A percentile compares a stretch with the other conserved stretches of the same genome.
Evolutionary conservation across 768 basidiomycete species (phyloP).

Genomic region (Russula griseocarnosa): DNA sequence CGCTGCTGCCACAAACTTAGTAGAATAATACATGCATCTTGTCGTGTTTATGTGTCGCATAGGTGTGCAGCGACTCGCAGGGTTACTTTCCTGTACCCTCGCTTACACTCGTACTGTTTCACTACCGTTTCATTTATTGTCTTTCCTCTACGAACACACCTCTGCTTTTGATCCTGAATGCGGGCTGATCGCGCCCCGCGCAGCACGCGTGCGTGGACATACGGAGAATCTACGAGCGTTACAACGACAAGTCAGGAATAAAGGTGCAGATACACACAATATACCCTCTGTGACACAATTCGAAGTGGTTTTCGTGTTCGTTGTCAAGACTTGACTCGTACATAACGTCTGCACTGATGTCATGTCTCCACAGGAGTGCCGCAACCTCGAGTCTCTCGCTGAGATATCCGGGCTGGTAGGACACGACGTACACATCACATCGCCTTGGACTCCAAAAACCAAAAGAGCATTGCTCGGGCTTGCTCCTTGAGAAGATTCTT

Average conservation of each 20-base stretch:
- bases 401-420: constrained; percentile 69
- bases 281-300: constrained; percentile 75
- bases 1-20: too few relatives aligned
- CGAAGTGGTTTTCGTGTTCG: constrained; percentile 62
- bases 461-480: constrained; percentile 76
- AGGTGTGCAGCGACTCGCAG: too few relatives aligned
- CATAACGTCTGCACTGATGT: constrained; percentile 84
- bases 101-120: too few relatives aligned
- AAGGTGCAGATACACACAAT: constrained; percentile 45
- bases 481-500: constrained; percentile 70
- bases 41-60: too few relatives aligned
- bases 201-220: constrained; percentile 51
- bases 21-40: too few relatives aligned
- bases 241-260: neutral
- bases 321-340: constrained; percentile 67
- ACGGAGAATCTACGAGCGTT: constrained; percentile 44
- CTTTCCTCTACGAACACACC: too few relatives aligned
- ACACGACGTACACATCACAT: constrained; percentile 83
- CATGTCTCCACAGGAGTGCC: constrained; percentile 71
- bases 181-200: constrained; percentile 56
- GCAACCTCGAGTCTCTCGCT: constrained; percentile 76
- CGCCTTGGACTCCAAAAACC: constrained; percentile 88
- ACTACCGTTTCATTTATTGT: too few relatives aligned
- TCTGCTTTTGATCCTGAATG: constrained; percentile 82
- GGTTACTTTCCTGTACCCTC: too few relatives aligned